These are phyloP conservation scores for Scheffersomyces segobiensis DNA, from an alignment of 1,139 yeast species.

Conservation along the genomic window DNA sequence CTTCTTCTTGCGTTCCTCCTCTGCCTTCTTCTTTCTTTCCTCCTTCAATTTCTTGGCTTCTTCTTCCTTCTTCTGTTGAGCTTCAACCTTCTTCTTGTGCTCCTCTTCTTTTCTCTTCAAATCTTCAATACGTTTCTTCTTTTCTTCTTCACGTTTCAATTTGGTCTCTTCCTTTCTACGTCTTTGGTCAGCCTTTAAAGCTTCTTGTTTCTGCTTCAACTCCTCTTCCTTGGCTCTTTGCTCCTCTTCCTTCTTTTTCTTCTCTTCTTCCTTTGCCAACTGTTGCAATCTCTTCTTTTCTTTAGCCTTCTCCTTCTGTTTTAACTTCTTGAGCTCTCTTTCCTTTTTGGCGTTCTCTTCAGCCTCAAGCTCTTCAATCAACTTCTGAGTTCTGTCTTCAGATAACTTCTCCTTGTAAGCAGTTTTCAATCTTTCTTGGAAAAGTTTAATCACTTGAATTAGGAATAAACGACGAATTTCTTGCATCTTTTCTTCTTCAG, in stretches of 20 bases:
- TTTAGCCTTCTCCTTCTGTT: slow-evolving; percentile 74
- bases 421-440: slow-evolving; percentile 68
- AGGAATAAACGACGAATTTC: slow-evolving; percentile 79
- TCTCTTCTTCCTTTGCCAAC: slow-evolving; percentile 75
- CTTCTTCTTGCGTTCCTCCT: slow-evolving; percentile 38
- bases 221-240: slow-evolving; percentile 38
- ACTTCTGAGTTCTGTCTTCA: slow-evolving; percentile 68
- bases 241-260: slow-evolving; percentile 59
- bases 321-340: slow-evolving; percentile 67
- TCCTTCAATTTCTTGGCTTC: slow-evolving; percentile 38
- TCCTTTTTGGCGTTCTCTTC: slow-evolving; percentile 71
- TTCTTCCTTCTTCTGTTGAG: slow-evolving; percentile 54
- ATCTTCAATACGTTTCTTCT: slow-evolving; percentile 44
- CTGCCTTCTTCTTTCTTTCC: slow-evolving; percentile 50
- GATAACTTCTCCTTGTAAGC: slow-evolving; percentile 77
- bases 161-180: slow-evolving; percentile 50
- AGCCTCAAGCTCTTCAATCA: slow-evolving; percentile 77
- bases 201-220: slow-evolving; percentile 33
- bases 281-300: slow-evolving; percentile 74
- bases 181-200: slow-evolving; percentile 43
- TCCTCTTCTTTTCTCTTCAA: slow-evolving; percentile 48
- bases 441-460: slow-evolving; percentile 70
- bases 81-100: slow-evolving; percentile 40
- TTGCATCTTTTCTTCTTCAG: slow-evolving; percentile 67
- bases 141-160: slow-evolving; percentile 55